phyloP scores from a whole-genome alignment of 176 grass and related monocot species.

The Puya raimondii region DNA sequence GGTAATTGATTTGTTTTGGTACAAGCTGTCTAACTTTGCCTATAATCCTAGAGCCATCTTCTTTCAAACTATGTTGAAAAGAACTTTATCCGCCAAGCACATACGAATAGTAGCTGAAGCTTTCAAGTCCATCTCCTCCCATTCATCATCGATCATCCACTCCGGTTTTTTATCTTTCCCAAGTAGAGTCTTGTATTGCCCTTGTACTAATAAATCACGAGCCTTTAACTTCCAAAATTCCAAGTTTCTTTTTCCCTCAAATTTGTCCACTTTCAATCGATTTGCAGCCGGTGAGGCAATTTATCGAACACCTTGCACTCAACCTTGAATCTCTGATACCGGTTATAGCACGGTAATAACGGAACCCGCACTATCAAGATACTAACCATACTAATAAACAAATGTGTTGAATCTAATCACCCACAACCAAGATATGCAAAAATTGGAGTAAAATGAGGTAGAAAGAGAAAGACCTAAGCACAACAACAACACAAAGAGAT shows the following conservation, averaged over 20 bases:
- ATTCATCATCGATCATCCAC: neutral
- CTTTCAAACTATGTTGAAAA: neutral
- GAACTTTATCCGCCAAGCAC: neutral
- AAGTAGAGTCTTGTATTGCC: neutral
- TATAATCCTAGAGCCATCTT: neutral
- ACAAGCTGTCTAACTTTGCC: neutral
- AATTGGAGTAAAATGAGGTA: no score
- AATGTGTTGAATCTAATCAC: no score
- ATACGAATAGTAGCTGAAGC: neutral
- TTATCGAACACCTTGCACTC: neutral
- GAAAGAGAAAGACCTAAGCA: no score
- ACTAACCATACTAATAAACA: no score
- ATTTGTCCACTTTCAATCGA: neutral
- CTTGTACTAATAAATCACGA: neutral
- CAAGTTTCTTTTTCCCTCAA: neutral
- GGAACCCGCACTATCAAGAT: no score
- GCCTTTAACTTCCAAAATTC: neutral
- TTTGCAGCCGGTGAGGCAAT: neutral
- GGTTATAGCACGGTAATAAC: neutral
- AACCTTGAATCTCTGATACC: neutral
- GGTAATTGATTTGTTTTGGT: neutral
- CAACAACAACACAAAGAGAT: no score
- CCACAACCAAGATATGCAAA: no score
- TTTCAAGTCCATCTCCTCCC: neutral
- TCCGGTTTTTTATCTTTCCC: neutral